A percentile compares a stretch with the other conserved stretches of the same genome.
Evolutionary conservation across 2,329 filamentous ascomycete species (phyloP).

Genomic region (Fusarium kyushuense): DNA sequence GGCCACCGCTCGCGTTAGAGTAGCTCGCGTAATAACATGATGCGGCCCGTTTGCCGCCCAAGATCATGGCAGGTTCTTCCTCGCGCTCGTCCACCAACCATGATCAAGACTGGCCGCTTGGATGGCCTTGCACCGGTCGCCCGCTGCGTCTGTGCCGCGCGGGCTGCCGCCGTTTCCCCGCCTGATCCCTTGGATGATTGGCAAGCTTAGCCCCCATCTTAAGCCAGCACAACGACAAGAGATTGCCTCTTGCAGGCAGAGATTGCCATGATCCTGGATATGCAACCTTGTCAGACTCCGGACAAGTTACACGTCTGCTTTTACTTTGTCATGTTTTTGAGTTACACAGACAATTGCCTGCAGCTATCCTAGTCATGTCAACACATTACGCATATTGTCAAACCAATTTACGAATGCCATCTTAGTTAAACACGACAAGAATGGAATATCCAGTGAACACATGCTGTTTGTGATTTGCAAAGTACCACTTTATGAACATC

Average conservation of each 20-base stretch:
- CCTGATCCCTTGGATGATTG: constrained; percentile 39
- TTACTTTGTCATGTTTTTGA: constrained; percentile 19
- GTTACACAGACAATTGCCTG: constrained; percentile 12
- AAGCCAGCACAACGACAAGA: constrained; percentile 33
- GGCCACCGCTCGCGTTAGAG: constrained; percentile 21
- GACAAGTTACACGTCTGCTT: constrained; percentile 17
- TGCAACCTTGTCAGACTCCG: constrained; percentile 28
- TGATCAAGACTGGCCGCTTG: constrained; percentile 22
- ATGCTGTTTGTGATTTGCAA: neutral
- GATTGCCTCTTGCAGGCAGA: constrained; percentile 39
- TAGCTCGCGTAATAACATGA: constrained; percentile 36
- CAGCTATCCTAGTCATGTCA: constrained; percentile 29
- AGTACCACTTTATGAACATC: constrained; percentile 2
- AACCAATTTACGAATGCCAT: constrained; percentile 21
- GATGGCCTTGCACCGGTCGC: constrained; percentile 29
- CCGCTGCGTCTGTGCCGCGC: constrained; percentile 37
- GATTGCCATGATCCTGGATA: constrained; percentile 33
- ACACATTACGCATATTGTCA: constrained; percentile 27
- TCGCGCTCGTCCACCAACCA: constrained; percentile 44
- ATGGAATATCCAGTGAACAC: constrained; percentile 10
- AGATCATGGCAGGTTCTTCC: constrained; percentile 22
- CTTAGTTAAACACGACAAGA: constrained; percentile 10
- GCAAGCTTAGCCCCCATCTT: constrained; percentile 40
- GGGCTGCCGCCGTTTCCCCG: constrained; percentile 41
- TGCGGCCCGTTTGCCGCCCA: constrained; percentile 41